Evolutionary conservation across 345 rosid genomes (phyloP).

Genomic region (Raphanus sativus): DNA sequence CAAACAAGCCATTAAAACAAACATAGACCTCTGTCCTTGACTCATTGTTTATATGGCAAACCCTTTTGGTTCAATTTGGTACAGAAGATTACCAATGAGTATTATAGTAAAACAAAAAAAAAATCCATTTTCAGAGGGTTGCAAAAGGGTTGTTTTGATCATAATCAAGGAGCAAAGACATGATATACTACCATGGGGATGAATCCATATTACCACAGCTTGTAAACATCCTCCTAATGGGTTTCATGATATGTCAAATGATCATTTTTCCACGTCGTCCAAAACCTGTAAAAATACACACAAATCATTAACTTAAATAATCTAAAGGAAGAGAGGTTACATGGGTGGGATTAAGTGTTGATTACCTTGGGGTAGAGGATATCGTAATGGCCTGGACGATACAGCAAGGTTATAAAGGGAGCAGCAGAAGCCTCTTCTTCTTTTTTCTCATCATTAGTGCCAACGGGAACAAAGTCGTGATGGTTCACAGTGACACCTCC

Average conservation of each 20-base stretch:
- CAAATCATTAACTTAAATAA: background rate
- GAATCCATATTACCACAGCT: constrained; percentile 30
- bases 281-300: constrained; percentile 29
- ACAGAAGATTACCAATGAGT: background rate
- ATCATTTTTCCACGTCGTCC: constrained; percentile 29
- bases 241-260: constrained; percentile 2
- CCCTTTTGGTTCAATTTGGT: constrained; percentile 5
- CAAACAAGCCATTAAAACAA: background rate
- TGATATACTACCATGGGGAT: constrained; percentile 20
- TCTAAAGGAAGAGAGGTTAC: background rate
- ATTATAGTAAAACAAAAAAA: background rate
- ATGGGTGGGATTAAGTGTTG: background rate
- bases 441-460: constrained; percentile 22
- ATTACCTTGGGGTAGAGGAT: constrained; percentile 76
- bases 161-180: constrained; percentile 18
- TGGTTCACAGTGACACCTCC: constrained; percentile 81
- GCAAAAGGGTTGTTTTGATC: constrained; percentile 8
- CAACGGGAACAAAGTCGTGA: constrained; percentile 81
- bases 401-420: constrained; percentile 83
- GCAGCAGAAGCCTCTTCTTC: constrained; percentile 37
- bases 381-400: constrained; percentile 99
- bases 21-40: background rate
- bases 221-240: background rate
- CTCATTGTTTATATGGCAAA: constrained; percentile 4
- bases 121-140: constrained; percentile 9